Conservation (phyloP, 2,329 filamentous ascomycete genomes). For the Fusarium poae region DNA sequence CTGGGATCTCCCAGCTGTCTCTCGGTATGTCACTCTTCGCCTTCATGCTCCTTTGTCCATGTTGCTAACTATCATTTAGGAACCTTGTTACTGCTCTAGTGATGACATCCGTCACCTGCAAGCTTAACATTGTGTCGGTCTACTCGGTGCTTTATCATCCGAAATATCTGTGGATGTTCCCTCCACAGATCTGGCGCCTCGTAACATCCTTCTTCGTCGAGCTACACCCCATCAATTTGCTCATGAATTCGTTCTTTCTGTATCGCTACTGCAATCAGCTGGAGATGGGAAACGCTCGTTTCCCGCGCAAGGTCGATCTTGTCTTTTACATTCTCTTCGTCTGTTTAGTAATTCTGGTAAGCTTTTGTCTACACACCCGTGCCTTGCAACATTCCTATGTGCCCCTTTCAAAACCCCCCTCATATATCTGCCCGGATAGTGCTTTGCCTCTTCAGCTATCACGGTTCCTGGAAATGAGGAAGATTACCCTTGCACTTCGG, state of each 20-base stretch:
- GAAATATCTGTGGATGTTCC: constrained; percentile 64
- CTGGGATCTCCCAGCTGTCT: constrained; percentile 58
- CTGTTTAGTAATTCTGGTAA: constrained; percentile 80
- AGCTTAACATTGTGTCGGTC: constrained; percentile 66
- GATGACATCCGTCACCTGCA: constrained; percentile 69
- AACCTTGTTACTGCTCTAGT: constrained; percentile 74
- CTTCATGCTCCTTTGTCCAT: neutral
- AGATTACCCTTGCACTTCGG: constrained; percentile 78
- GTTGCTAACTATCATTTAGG: constrained; percentile 60
- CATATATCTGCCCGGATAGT: constrained; percentile 86
- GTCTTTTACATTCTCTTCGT: constrained; percentile 85
- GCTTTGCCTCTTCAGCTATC: constrained; percentile 74
- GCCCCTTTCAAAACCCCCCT: constrained; percentile 54
- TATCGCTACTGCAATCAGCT: constrained; percentile 83
- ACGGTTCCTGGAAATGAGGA: constrained; percentile 88
- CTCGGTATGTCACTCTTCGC: constrained; percentile 54
- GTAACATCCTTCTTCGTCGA: constrained; percentile 60
- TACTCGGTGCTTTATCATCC: constrained; percentile 65
- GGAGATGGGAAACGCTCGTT: constrained; percentile 78
- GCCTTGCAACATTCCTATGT: constrained; percentile 34
- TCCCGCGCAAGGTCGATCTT: constrained; percentile 81
- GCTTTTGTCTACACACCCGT: constrained; percentile 56
- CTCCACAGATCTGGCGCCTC: constrained; percentile 60
- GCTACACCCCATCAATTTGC: constrained; percentile 59
- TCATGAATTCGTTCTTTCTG: constrained; percentile 81